Evolutionary conservation across 2,329 filamentous ascomycete genomes (phyloP).

Genomic region (Pestalotiopsis sp.): DNA sequence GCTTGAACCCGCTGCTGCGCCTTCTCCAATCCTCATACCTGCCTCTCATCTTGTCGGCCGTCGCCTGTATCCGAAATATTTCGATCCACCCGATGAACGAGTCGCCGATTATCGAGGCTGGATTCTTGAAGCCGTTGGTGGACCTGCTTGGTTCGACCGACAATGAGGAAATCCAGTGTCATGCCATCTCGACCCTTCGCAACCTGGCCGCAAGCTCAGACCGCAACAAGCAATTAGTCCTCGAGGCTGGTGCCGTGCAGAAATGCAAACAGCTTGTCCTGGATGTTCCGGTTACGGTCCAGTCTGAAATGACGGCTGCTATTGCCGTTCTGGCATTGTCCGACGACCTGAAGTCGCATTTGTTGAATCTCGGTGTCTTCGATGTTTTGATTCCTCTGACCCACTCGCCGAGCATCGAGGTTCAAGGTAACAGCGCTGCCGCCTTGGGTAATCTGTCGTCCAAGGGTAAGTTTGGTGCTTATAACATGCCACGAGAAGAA

Average conservation of each 20-base stretch:
- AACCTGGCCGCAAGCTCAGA: constrained; percentile 97
- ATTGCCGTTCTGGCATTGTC: constrained; percentile 95
- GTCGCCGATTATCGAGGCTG: constrained; percentile 96
- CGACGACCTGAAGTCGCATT: constrained; percentile 90
- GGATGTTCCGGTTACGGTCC: constrained; percentile 89
- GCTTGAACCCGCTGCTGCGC: constrained; percentile 81
- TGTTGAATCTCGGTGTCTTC: constrained; percentile 90
- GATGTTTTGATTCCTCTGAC: constrained; percentile 95
- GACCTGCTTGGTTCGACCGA: constrained; percentile 93
- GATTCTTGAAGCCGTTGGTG: constrained; percentile 90
- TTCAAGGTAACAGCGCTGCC: constrained; percentile 96
- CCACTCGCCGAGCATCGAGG: constrained; percentile 93
- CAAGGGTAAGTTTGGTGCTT: constrained; percentile 67
- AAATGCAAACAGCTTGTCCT: constrained; percentile 98
- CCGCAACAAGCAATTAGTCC: constrained; percentile 94
- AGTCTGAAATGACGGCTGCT: constrained; percentile 99
- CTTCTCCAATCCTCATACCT: constrained; percentile 94
- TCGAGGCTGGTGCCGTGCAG: constrained; percentile 94
- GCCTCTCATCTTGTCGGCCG: constrained; percentile 91
- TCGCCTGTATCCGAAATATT: constrained; percentile 98
- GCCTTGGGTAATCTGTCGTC: constrained; percentile 94
- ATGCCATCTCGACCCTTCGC: constrained; percentile 93
- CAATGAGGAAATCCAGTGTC: constrained; percentile 98
- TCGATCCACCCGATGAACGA: constrained; percentile 98
- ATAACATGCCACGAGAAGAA: background rate